Conservation (phyloP, 1,139 yeast species). For the Blastobotrys aristatus region DNA sequence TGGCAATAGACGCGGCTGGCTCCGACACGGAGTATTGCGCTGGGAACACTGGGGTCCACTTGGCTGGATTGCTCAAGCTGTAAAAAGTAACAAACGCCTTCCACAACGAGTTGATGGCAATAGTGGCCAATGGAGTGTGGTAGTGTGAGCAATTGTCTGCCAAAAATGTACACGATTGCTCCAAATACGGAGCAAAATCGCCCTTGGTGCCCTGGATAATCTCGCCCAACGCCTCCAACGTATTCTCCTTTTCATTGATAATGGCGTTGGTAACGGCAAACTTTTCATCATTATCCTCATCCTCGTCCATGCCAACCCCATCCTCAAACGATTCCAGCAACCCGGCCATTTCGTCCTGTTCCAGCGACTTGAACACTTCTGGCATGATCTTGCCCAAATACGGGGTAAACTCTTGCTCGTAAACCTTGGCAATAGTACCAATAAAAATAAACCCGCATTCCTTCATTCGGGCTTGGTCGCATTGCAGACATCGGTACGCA, state of each 20-base stretch:
- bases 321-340: slow-evolving; percentile 31
- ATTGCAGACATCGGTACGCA: slow-evolving; percentile 72
- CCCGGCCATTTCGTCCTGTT: slow-evolving; percentile 50
- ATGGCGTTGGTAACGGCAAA: slow-evolving; percentile 90
- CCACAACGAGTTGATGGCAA: slow-evolving; percentile 81
- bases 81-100: slow-evolving; percentile 71
- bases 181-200: slow-evolving; percentile 73
- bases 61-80: slow-evolving; percentile 37
- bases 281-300: slow-evolving; percentile 44
- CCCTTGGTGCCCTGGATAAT: slow-evolving; percentile 82
- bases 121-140: slow-evolving; percentile 81
- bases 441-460: slow-evolving; percentile 95
- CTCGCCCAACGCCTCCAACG: slow-evolving; percentile 89
- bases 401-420: slow-evolving; percentile 83
- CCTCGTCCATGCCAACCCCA: slow-evolving; percentile 30
- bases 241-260: slow-evolving; percentile 94
- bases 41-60: slow-evolving; percentile 73
- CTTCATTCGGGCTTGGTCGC: slow-evolving; percentile 79
- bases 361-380: slow-evolving; percentile 74
- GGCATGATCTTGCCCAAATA: slow-evolving; percentile 81
- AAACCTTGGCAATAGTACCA: slow-evolving; percentile 91
- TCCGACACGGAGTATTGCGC: slow-evolving; percentile 32
- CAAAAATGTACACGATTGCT: slow-evolving; percentile 60
- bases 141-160: slow-evolving; percentile 76
- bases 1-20: slow-evolving; percentile 52